A percentile compares a stretch with the other conserved stretches of the same genome.
These are phyloP conservation scores for Fusarium sambucinum DNA, from an alignment of 2,329 filamentous ascomycete genomes.

Conservation along the genomic window DNA sequence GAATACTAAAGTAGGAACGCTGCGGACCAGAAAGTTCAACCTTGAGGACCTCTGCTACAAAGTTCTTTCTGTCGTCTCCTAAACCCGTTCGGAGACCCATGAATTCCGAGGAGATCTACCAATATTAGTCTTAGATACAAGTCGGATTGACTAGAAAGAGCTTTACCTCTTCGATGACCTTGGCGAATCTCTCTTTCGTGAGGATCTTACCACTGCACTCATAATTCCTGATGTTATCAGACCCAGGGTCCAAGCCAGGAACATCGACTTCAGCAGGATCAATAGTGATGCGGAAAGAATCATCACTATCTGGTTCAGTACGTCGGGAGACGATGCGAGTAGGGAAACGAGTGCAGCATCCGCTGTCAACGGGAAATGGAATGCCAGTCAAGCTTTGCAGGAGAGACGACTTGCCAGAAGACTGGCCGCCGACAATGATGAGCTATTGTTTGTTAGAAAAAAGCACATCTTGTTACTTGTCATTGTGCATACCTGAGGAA, in stretches of 20 bases:
- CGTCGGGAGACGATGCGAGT: constrained; percentile 54
- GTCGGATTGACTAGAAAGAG: too few species aligned
- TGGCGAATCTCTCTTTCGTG: constrained; percentile 47
- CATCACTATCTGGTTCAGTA: constrained; percentile 47
- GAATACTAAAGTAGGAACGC: constrained; percentile 54
- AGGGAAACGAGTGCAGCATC: constrained; percentile 54
- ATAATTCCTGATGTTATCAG: constrained; percentile 41
- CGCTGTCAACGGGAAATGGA: constrained; percentile 51
- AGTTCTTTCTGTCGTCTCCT: constrained; percentile 49
- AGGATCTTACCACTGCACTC: constrained; percentile 41
- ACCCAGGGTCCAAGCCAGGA: constrained; percentile 36
- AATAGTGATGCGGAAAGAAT: constrained; percentile 51
- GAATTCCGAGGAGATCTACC: constrained; percentile 46
- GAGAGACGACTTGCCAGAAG: constrained; percentile 55
- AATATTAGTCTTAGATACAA: neutral
- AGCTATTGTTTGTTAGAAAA: constrained; percentile 42
- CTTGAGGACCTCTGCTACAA: constrained; percentile 54
- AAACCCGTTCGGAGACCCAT: constrained; percentile 50
- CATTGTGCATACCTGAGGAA: constrained; percentile 50
- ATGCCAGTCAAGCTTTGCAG: constrained; percentile 55
- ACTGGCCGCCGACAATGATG: constrained; percentile 55
- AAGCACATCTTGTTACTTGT: too few species aligned
- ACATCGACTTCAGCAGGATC: constrained; percentile 44
- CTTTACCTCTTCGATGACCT: constrained; percentile 50
- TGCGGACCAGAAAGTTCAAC: constrained; percentile 54